Evolutionary conservation across 768 basidiomycete species (phyloP).

Genomic region (Epithele typhae): DNA sequence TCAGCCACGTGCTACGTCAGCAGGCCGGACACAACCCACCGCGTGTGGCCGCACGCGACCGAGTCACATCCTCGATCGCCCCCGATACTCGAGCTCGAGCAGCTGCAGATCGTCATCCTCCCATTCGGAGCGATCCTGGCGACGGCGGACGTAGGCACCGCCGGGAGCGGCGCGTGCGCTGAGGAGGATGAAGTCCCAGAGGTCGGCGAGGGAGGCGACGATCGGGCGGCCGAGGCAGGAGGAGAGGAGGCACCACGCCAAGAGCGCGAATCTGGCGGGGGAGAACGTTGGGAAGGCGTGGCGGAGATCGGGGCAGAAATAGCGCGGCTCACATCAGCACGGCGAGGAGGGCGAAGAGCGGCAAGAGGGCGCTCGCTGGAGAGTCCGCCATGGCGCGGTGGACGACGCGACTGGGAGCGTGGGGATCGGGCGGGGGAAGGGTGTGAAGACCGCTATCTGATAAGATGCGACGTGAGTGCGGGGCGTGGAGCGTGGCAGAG

Average conservation of each 20-base stretch:
- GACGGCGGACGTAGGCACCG: conserved; percentile 26
- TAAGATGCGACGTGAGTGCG: conserved; percentile 14
- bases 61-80: conserved; percentile 22
- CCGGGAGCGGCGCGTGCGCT: conserved; percentile 30
- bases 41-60: too few relatives aligned
- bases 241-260: conserved; percentile 65
- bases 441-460: conserved; percentile 8
- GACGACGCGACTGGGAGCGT: not conserved
- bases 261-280: conserved; percentile 39
- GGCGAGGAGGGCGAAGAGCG: conserved; percentile 43
- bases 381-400: conserved; percentile 1
- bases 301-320: not conserved
- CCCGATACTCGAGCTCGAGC: conserved; percentile 58
- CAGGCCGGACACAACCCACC: too few relatives aligned
- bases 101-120: conserved; percentile 46
- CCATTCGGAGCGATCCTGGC: conserved; percentile 26
- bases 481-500: not conserved
- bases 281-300: not conserved
- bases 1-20: too few relatives aligned
- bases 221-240: conserved; percentile 59
- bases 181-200: conserved; percentile 45
- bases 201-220: conserved; percentile 36
- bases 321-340: conserved; percentile 39
- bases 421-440: not conserved
- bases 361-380: conserved; percentile 17